Evolutionary conservation across 23 red algal genomes (phyloP).

Genomic region (Gracilaria caudata): DNA sequence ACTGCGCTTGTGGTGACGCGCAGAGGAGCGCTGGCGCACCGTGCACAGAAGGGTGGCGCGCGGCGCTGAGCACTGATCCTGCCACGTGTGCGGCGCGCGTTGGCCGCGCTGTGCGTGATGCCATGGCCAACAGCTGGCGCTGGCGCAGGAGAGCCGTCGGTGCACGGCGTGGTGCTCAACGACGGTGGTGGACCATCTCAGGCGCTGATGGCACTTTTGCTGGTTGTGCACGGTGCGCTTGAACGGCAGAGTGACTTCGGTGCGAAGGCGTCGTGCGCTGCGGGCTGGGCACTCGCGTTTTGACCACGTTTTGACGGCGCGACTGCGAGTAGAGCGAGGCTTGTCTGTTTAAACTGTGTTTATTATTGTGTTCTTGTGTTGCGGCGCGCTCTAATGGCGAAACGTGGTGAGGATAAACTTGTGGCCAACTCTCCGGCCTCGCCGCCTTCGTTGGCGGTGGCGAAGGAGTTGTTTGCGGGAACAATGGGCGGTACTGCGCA

Average conservation of each 20-base stretch:
- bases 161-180: background rate
- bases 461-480: conserved; percentile 54
- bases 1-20: no score
- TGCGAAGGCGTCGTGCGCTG: no score
- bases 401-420: background rate
- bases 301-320: background rate
- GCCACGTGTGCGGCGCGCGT: conserved; percentile 4
- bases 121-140: conserved; percentile 5
- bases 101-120: background rate
- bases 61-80: no score
- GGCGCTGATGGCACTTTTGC: no score
- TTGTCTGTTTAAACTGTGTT: background rate
- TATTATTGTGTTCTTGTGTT: background rate
- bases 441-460: conserved; percentile 20
- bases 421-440: conserved; percentile 12
- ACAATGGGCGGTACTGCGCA: conserved; percentile 57
- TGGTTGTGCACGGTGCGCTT: no score
- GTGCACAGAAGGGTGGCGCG: background rate
- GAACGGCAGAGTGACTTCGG: no score
- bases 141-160: background rate
- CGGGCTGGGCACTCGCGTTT: no score
- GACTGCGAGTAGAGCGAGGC: background rate
- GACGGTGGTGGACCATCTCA: no score
- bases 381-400: background rate
- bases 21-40: no score